Evolutionary conservation across 352 stramenopile species (phyloP), one percentile per base, ranked within the genome.

Genomic region (Globisporangium spiculum): DNA sequence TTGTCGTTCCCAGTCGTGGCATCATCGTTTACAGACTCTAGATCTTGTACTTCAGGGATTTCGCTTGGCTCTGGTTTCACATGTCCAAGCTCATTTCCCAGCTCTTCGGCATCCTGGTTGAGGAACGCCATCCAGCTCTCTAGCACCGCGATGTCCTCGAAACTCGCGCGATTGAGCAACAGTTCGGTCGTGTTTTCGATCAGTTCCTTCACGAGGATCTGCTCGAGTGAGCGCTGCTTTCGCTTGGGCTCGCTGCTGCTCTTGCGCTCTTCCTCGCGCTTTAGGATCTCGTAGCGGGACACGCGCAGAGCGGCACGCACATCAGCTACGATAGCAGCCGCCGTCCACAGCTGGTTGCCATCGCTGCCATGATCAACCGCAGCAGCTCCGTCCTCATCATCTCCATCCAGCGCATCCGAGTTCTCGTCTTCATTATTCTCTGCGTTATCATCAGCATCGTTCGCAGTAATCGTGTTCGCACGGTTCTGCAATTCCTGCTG

Each of bases 101-200:
- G 27, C 5, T 54, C 41, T 7, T 48, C 46, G 1, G 22, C 12
- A 41, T 74, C 34, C 32, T 59, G 46, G 26, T 34, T 57, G 22
- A 84, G 71, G 10, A 89, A 65, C n/a, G 69, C 67, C 27, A 75
- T 53, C 85, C 85, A 93, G 7, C 70, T 61, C 63, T 75, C 70
- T 18, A 93, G 67, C 62, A 81, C 52, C 12, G 24, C 10, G 14
- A 81, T 65, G 6, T 90, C 66, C 0, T 72, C 74, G 8, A 61
- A 72, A 0, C 57, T 72, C 5, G 78, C 79, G 62, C 81, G 76
- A 46, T 80, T 83, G 36, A 91, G 67, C 50, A 93, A 63, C 60
- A 93, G 60, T 52, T 93, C 85, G 18, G 85, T 93, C 52, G 81
- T 75, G 57, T 79, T 80, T 32, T 93, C 83, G 18, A 91, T 70